These are phyloP conservation scores for Aspergillus ustus DNA, from an alignment of 2,329 filamentous ascomycete species.

Conservation along the genomic window DNA sequence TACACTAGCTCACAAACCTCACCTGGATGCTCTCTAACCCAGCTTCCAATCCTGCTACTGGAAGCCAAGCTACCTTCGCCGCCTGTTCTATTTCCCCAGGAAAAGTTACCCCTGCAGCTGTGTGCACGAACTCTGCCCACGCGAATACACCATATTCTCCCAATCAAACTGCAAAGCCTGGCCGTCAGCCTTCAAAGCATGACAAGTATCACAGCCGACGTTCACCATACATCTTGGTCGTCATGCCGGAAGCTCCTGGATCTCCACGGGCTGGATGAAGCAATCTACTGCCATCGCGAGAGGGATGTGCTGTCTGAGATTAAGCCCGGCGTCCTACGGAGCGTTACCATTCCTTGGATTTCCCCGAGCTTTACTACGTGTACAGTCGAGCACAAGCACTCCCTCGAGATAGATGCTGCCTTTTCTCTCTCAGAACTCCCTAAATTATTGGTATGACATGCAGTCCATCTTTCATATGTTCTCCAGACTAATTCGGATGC, in stretches of 20 bases:
- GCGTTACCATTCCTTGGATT: background rate
- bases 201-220: background rate
- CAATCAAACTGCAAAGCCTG: background rate
- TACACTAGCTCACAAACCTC: background rate
- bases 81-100: background rate
- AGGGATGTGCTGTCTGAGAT: constrained; percentile 1
- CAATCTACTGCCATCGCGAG: background rate
- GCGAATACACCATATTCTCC: background rate
- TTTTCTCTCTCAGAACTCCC: background rate
- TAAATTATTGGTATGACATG: background rate
- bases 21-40: background rate
- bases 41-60: background rate
- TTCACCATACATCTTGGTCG: background rate
- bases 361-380: constrained; percentile 5
- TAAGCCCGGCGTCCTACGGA: background rate
- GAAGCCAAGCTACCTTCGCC: constrained; percentile 4
- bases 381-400: background rate
- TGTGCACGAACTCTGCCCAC: background rate
- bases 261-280: background rate
- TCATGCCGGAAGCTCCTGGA: background rate
- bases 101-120: background rate
- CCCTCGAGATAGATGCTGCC: background rate
- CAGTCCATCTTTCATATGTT: background rate
- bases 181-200: constrained; percentile 4
- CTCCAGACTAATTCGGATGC: background rate